A percentile compares a stretch with the other conserved stretches of the same genome.
Conservation (phyloP, 306 rosid genomes). For the Quercus rubra region DNA sequence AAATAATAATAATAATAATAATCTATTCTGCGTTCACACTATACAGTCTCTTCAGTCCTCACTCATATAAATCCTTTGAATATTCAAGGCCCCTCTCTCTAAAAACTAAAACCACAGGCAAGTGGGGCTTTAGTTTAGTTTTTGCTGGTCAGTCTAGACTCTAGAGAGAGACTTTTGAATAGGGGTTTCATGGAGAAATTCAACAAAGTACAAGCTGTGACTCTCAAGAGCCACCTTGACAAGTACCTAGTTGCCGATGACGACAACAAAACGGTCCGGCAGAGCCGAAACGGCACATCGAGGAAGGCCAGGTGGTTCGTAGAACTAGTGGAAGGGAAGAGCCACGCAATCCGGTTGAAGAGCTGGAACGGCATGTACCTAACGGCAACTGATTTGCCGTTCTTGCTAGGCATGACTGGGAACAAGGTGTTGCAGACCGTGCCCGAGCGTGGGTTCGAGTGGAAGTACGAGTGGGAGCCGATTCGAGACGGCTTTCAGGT, state of each 20-base stretch:
- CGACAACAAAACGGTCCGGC: constrained; percentile 45
- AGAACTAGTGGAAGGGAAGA: constrained; percentile 43
- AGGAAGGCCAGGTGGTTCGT: constrained; percentile 59
- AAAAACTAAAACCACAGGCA: background rate
- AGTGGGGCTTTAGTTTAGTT: background rate
- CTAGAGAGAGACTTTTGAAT: background rate
- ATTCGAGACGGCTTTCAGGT: constrained; percentile 75
- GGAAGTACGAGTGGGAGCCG: constrained; percentile 69
- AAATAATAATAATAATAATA: too few relatives aligned
- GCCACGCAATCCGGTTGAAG: constrained; percentile 38
- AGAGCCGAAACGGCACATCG: constrained; percentile 46
- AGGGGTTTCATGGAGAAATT: constrained; percentile 54
- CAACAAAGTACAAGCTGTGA: constrained; percentile 44
- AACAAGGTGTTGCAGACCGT: constrained; percentile 36
- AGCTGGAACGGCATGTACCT: constrained; percentile 65
- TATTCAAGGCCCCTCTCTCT: background rate
- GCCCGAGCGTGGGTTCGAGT: constrained; percentile 3
- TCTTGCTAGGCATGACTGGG: constrained; percentile 67
- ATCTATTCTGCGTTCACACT: too few relatives aligned
- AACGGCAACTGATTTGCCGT: constrained; percentile 46
- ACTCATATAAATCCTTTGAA: background rate
- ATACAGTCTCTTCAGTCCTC: too few relatives aligned
- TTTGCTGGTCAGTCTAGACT: too few relatives aligned
- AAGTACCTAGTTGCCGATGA: constrained; percentile 65
- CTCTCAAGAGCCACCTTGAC: constrained; percentile 66